phyloP scores from a whole-genome alignment of 1,284 basidiomycete genomes.

The Pascua sp. region DNA sequence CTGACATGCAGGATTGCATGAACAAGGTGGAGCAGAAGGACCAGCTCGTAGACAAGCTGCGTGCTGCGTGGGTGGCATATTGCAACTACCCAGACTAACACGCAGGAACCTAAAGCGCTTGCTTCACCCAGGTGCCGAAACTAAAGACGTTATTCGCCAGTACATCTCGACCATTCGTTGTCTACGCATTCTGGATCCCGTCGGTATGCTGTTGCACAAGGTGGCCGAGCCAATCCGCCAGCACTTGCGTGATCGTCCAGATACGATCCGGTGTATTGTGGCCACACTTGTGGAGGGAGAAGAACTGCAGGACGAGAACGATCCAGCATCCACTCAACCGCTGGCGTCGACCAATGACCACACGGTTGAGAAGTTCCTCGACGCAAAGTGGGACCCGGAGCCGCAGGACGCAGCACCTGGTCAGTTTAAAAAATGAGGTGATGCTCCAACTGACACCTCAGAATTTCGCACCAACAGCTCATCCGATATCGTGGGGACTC shows the following conservation, averaged over 20 bases:
- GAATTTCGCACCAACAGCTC: conserved; percentile 84
- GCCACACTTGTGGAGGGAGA: conserved; percentile 82
- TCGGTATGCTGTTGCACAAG: conserved; percentile 84
- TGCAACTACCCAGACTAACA: not conserved
- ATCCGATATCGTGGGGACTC: conserved; percentile 85
- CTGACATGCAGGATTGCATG: conserved; percentile 34
- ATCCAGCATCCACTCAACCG: conserved; percentile 23
- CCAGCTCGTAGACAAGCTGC: conserved; percentile 43
- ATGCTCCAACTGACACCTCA: conserved; percentile 36
- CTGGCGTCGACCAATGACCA: conserved; percentile 65
- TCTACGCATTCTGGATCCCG: conserved; percentile 83
- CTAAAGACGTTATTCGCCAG: conserved; percentile 82
- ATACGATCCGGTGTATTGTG: conserved; percentile 91
- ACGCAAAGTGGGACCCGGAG: conserved; percentile 89
- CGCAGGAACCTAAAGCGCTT: conserved; percentile 76
- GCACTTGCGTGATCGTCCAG: conserved; percentile 76
- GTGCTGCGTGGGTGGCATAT: conserved; percentile 33
- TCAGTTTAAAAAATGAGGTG: conserved; percentile 47
- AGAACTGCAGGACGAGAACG: conserved; percentile 56
- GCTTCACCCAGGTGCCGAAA: conserved; percentile 93
- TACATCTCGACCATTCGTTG: conserved; percentile 95
- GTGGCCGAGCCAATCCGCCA: conserved; percentile 84
- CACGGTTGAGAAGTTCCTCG: conserved; percentile 71
- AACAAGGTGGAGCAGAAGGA: conserved; percentile 40
- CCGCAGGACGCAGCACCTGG: conserved; percentile 89